Percentiles rank a stretch among this genome's conserved stretches.
Conservation (phyloP, 1,139 yeast genomes). For the Suhomyces chickasaworum region DNA sequence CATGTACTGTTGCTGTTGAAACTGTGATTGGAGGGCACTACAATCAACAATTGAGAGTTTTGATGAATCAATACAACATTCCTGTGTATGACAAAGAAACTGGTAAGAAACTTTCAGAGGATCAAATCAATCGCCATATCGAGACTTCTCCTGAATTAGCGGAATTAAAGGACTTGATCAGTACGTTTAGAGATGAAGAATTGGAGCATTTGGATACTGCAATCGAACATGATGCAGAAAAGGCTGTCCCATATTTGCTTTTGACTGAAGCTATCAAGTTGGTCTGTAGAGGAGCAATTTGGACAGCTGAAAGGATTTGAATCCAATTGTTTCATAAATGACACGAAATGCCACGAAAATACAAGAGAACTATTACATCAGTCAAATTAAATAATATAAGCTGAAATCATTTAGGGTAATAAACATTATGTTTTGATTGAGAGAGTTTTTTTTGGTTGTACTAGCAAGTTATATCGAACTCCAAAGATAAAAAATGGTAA, state of each 20-base stretch:
- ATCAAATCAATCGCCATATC: constrained; percentile 29
- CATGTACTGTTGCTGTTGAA: constrained; percentile 98
- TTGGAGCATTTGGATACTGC: constrained; percentile 95
- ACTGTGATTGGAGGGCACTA: constrained; percentile 97
- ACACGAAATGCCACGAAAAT: not conserved
- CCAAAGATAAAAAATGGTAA: too few species aligned
- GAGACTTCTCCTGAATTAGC: constrained; percentile 56
- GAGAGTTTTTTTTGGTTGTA: too few species aligned
- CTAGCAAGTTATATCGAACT: too few species aligned
- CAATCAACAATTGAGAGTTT: constrained; percentile 80
- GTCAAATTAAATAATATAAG: not conserved
- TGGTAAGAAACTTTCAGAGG: constrained; percentile 30
- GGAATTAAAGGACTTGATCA: constrained; percentile 61
- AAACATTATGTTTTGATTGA: not conserved
- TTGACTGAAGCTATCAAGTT: constrained; percentile 85
- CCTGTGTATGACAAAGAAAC: constrained; percentile 48
- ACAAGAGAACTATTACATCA: not conserved
- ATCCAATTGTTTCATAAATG: not conserved
- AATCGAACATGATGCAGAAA: constrained; percentile 83
- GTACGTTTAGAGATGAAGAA: constrained; percentile 89
- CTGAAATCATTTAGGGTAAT: not conserved
- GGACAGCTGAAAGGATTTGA: constrained; percentile 82
- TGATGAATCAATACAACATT: constrained; percentile 60
- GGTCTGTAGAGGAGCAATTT: constrained; percentile 85
- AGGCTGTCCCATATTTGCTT: constrained; percentile 88